These are phyloP conservation scores for Schizonepeta tenuifolia DNA, from an alignment of 257 asterid species.

Conservation along the genomic window DNA sequence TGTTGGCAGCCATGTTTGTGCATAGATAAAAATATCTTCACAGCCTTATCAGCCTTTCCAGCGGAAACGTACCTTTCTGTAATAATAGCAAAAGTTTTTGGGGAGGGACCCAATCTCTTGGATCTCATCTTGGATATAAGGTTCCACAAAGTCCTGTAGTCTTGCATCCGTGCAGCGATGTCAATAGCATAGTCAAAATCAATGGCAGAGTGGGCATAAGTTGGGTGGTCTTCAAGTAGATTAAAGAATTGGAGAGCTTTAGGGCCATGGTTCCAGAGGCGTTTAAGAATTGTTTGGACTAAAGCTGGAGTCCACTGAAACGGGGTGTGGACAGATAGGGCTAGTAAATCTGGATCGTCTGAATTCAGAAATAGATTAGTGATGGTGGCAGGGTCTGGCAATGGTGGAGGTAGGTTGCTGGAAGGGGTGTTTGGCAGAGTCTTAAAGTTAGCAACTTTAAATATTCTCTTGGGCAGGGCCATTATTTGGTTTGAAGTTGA, in stretches of 20 bases:
- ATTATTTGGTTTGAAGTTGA: constrained; percentile 14
- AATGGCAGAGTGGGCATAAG: constrained; percentile 63
- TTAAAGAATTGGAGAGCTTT: constrained; percentile 88
- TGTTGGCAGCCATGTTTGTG: constrained; percentile 91
- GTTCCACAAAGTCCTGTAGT: constrained; percentile 69
- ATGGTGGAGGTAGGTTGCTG: constrained; percentile 29
- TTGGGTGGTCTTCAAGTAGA: constrained; percentile 62
- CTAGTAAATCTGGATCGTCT: constrained; percentile 42
- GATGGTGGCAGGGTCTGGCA: constrained; percentile 48
- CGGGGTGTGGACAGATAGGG: constrained; percentile 44
- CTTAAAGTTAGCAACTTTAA: constrained; percentile 22
- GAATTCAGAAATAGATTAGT: constrained; percentile 55
- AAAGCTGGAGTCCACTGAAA: constrained; percentile 63
- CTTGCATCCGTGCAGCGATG: constrained; percentile 76
- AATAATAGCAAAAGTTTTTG: constrained; percentile 80
- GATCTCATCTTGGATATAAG: constrained; percentile 67
- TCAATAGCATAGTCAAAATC: constrained; percentile 79
- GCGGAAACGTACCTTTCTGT: constrained; percentile 75
- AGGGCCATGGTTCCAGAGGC: constrained; percentile 97
- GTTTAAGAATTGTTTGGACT: constrained; percentile 73
- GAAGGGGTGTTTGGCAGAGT: constrained; percentile 32
- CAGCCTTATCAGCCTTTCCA: constrained; percentile 91
- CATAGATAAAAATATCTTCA: constrained; percentile 77
- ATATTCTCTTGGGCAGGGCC: constrained; percentile 29
- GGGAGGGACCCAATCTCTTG: constrained; percentile 69